A percentile compares a stretch with the other conserved stretches of the same genome.
These are phyloP conservation scores for Aegilops tauschii DNA, from an alignment of 176 grass and related monocot species.

Conservation along the genomic window DNA sequence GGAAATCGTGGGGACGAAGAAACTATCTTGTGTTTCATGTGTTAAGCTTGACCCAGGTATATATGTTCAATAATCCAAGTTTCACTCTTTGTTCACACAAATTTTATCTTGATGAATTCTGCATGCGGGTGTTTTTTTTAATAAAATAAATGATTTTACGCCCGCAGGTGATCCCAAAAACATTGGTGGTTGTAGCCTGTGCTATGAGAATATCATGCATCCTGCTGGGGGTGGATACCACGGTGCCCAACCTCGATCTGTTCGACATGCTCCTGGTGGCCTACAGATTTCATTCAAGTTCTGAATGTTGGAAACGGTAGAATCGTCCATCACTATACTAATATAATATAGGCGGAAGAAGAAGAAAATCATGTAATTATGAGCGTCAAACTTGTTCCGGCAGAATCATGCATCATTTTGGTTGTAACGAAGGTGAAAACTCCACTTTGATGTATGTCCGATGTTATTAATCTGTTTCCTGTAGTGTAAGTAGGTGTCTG, in stretches of 20 bases:
- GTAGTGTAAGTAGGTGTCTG: neutral
- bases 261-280: neutral
- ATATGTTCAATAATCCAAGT: neutral
- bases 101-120: neutral
- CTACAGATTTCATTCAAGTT: neutral
- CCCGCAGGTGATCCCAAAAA: neutral
- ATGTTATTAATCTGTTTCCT: neutral
- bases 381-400: neutral
- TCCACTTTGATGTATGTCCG: neutral
- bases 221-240: neutral
- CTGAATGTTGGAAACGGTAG: neutral
- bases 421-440: neutral
- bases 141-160: neutral
- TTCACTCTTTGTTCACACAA: neutral
- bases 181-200: neutral
- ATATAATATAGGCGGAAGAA: neutral
- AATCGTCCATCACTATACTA: neutral
- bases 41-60: neutral
- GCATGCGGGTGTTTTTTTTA: neutral
- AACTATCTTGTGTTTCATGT: conserved; percentile 1
- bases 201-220: neutral
- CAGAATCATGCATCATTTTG: neutral
- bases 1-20: neutral
- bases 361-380: neutral
- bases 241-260: neutral